Conservation (phyloP, 73 alveolate species). For the Paramecium sexaurelia region DNA sequence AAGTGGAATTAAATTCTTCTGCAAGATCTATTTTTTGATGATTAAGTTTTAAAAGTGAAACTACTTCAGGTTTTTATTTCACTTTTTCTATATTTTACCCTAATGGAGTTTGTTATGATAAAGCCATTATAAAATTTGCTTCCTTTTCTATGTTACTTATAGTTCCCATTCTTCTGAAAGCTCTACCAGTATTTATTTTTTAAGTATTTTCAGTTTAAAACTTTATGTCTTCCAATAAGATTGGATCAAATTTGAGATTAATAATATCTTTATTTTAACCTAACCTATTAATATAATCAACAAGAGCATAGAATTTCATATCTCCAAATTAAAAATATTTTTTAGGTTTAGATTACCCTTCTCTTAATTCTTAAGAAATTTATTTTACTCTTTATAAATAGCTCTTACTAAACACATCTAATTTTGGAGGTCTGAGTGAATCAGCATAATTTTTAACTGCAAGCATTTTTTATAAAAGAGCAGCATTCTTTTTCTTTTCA, state of each 20-base stretch:
- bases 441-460: slow-evolving; percentile 36
- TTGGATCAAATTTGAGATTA: not conserved
- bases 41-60: not conserved
- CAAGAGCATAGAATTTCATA: slow-evolving; percentile 31
- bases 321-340: not conserved
- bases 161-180: slow-evolving; percentile 3
- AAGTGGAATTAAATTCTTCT: slow-evolving; percentile 7
- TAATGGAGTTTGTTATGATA: not conserved
- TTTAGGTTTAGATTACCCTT: not conserved
- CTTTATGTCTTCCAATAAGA: not conserved
- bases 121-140: slow-evolving; percentile 8
- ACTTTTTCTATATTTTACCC: not conserved
- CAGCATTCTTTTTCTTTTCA: not conserved
- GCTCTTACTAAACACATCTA: not conserved
- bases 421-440: not conserved
- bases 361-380: slow-evolving; percentile 1
- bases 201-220: not conserved
- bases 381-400: not conserved
- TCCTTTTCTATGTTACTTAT: not conserved
- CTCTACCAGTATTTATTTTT: not conserved
- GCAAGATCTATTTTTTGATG: slow-evolving; percentile 9
- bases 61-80: slow-evolving; percentile 4
- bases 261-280: not conserved
- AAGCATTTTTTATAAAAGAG: not conserved
- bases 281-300: not conserved